Evolutionary conservation across 306 rosid genomes (phyloP).

Genomic region (Casuarina cunninghamiana): DNA sequence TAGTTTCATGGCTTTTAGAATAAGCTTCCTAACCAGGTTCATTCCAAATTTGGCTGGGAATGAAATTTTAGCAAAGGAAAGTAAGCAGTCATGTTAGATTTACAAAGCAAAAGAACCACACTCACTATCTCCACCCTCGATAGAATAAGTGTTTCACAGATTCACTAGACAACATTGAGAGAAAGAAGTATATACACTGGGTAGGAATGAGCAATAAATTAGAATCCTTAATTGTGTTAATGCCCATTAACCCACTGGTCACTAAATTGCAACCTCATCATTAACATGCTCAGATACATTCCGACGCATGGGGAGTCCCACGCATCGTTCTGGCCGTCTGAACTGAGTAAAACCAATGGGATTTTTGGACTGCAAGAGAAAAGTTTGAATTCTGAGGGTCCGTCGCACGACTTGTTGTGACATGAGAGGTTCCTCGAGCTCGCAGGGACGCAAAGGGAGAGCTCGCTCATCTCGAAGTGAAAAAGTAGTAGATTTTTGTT

Average conservation of each 20-base stretch:
- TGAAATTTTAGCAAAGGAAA: constrained; percentile 12
- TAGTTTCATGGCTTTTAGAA: constrained; percentile 97
- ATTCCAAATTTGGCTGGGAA: constrained; percentile 90
- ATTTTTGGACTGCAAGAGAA: too few relatives aligned
- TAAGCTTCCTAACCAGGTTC: constrained; percentile 96
- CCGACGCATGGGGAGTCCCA: too few relatives aligned
- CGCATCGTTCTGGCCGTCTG: too few relatives aligned
- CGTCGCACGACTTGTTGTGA: too few relatives aligned
- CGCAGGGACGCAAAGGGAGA: too few relatives aligned
- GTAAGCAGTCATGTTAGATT: constrained; percentile 5
- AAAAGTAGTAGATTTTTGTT: too few relatives aligned
- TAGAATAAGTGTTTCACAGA: neutral
- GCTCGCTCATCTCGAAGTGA: too few relatives aligned
- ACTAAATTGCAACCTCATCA: neutral
- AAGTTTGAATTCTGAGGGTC: too few relatives aligned
- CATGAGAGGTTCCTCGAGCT: too few relatives aligned
- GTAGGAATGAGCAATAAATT: neutral
- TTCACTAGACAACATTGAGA: neutral
- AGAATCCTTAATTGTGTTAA: neutral
- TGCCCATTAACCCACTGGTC: neutral
- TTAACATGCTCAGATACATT: neutral
- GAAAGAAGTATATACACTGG: neutral
- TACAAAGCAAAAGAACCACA: constrained; percentile 5
- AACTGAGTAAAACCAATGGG: too few relatives aligned
- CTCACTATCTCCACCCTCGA: neutral